phyloP scores from a whole-genome alignment of 139 green algal genomes.

The Volvox africanus region DNA sequence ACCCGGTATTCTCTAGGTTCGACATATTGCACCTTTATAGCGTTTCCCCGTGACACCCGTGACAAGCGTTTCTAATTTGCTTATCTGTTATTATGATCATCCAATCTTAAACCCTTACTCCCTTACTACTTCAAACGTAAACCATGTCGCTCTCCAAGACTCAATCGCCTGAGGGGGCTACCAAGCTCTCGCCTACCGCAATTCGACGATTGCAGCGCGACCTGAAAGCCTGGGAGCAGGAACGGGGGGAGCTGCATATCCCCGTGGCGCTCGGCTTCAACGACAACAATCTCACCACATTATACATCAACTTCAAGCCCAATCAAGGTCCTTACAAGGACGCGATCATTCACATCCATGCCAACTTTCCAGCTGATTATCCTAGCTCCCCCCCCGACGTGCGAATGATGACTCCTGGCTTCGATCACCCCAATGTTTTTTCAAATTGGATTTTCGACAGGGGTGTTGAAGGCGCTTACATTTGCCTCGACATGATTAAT shows the following conservation, averaged over 20 bases:
- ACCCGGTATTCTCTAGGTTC: too few species aligned
- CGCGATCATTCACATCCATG: constrained; percentile 37
- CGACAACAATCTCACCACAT: neutral
- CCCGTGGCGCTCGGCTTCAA: neutral
- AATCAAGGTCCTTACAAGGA: neutral
- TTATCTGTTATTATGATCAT: too few species aligned
- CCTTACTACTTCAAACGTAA: neutral
- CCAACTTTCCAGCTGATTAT: constrained; percentile 43
- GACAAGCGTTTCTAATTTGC: too few species aligned
- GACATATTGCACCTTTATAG: too few species aligned
- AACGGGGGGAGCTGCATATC: neutral
- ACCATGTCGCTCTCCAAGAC: neutral
- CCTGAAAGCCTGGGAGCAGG: neutral
- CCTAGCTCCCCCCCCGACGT: constrained; percentile 17
- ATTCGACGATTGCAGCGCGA: neutral
- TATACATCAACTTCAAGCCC: neutral
- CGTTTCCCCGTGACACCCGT: too few species aligned
- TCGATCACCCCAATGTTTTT: constrained; percentile 48
- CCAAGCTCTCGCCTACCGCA: neutral
- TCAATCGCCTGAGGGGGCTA: too few species aligned
- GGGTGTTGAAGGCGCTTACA: neutral
- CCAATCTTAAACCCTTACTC: too few species aligned
- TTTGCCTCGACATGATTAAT: constrained; percentile 60
- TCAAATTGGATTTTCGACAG: neutral
- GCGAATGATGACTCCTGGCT: neutral